Conservation (phyloP, 805 yeast species). For the Schizosaccharomyces japonicus region DNA sequence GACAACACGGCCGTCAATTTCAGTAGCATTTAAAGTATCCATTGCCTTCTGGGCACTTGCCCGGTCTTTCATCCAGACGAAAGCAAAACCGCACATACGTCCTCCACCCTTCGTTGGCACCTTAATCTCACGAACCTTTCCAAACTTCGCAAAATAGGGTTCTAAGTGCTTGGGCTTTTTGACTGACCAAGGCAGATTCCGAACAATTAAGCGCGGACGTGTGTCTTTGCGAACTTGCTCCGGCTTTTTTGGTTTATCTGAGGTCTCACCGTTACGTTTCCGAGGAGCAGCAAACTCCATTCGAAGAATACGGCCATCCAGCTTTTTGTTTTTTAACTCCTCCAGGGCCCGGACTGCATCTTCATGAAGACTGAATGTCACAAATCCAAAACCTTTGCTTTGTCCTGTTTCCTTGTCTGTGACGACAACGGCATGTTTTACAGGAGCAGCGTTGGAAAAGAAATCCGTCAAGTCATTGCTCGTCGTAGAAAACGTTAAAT, state of each 20-base stretch:
- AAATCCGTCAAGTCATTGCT: constrained; percentile 59
- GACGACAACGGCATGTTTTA: constrained; percentile 82
- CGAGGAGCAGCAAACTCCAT: constrained; percentile 83
- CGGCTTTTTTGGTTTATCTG: not conserved
- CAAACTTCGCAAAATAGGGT: constrained; percentile 48
- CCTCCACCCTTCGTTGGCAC: constrained; percentile 79
- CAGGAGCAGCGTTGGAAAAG: constrained; percentile 83
- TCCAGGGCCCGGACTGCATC: constrained; percentile 59
- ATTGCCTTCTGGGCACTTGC: constrained; percentile 61
- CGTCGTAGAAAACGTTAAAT: constrained; percentile 60
- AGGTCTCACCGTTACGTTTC: constrained; percentile 28
- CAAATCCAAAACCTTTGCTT: constrained; percentile 90
- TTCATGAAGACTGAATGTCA: constrained; percentile 61
- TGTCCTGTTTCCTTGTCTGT: constrained; percentile 42
- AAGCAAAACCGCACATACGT: constrained; percentile 81
- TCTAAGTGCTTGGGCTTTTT: constrained; percentile 50
- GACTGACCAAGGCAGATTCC: constrained; percentile 92
- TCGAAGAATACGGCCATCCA: constrained; percentile 41
- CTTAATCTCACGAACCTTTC: constrained; percentile 67
- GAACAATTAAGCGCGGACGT: constrained; percentile 60
- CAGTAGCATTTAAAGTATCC: constrained; percentile 45
- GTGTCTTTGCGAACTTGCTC: constrained; percentile 1
- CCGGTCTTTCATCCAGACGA: constrained; percentile 67
- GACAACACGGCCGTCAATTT: constrained; percentile 73
- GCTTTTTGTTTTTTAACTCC: constrained; percentile 38